phyloP scores from a whole-genome alignment of 1,284 basidiomycete species.

The Boletellus deceptivus region DNA sequence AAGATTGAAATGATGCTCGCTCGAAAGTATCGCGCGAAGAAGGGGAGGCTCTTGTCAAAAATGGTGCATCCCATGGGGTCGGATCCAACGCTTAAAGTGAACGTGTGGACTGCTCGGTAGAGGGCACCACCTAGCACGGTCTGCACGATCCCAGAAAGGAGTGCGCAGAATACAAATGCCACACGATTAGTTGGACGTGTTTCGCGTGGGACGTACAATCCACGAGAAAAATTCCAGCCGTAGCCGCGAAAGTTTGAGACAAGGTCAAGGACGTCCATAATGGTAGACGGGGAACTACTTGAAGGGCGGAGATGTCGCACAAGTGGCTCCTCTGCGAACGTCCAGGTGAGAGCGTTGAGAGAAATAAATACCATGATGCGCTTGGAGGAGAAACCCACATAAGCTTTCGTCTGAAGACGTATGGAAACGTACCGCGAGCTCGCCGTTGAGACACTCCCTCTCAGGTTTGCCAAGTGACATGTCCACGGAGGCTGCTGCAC shows the following conservation, averaged over 20 bases:
- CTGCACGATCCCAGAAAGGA: slow-evolving; percentile 36
- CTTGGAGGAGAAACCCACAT: too few species aligned
- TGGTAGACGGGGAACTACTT: not conserved
- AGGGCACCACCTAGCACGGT: slow-evolving; percentile 42
- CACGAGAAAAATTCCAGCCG: slow-evolving; percentile 44
- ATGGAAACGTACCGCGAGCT: too few species aligned
- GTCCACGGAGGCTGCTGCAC: too few species aligned
- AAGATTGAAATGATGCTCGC: slow-evolving; percentile 41
- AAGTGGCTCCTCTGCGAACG: not conserved
- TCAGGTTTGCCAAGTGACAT: too few species aligned
- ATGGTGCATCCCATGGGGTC: slow-evolving; percentile 44
- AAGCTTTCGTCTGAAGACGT: too few species aligned
- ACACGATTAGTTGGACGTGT: slow-evolving; percentile 30
- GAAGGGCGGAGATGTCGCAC: not conserved
- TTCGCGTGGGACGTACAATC: slow-evolving; percentile 42
- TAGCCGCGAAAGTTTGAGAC: slow-evolving; percentile 46
- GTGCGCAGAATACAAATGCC: slow-evolving; percentile 18
- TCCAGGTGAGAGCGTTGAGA: not conserved
- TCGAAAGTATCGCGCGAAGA: slow-evolving; percentile 40
- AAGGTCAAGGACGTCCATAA: slow-evolving; percentile 48
- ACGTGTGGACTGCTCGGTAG: slow-evolving; percentile 42
- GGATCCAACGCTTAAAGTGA: slow-evolving; percentile 37
- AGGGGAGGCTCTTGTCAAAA: slow-evolving; percentile 44
- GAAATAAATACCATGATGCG: too few species aligned
- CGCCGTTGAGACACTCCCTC: too few species aligned